Evolutionary conservation across 352 stramenopile species (phyloP), one percentile per base, ranked within the genome.

Genomic region (Phytophthora hybrid): DNA sequence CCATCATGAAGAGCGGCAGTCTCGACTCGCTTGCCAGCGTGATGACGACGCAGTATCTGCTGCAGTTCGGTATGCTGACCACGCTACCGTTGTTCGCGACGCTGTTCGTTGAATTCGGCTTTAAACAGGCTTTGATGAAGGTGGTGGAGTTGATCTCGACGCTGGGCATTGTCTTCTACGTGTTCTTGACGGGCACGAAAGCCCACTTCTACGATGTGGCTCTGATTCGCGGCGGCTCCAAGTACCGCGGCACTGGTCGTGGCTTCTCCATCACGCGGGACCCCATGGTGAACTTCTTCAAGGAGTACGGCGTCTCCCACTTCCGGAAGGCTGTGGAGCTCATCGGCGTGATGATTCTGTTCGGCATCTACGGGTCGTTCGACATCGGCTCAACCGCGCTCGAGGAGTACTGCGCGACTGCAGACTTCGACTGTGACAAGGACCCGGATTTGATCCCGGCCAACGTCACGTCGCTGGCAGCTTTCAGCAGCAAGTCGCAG

Each of bases 281-380:
- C 26, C 85, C 90, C 0, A 94, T 97, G 84, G 89, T 95, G 10
- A 93, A 93, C 52, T 95, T 97, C 55, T 96, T 96, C 58, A 95
- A 97, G 60, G 90, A 95, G 66, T 97, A 97, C 56, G 84, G 79
- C 39, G 88, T 93, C 44, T 96, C 89, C 5, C 90, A 97, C 78
- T 97, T 94, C 66, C 84, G 90, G n/a, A 97, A 96, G 65, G 90
- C 88, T 11, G 85, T 97, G 3, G 90, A 97, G 65, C 71, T 97
- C 37, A 94, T 97, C 41, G 88, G 87, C 4, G 60, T 97, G 37
- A 96, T 94, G 84, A 89, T 95, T 54, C 71, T 97, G 21, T 95
- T 92, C 65, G 86, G 88, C 1, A 73, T 94, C 7, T 94, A 92
- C 55, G 90, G 88, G 18, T 89, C 83, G 11, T 97, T 95, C 60